Base-by-base conservation (phyloP, 805 yeast species). In the Yamadazyma sp. region DNA sequence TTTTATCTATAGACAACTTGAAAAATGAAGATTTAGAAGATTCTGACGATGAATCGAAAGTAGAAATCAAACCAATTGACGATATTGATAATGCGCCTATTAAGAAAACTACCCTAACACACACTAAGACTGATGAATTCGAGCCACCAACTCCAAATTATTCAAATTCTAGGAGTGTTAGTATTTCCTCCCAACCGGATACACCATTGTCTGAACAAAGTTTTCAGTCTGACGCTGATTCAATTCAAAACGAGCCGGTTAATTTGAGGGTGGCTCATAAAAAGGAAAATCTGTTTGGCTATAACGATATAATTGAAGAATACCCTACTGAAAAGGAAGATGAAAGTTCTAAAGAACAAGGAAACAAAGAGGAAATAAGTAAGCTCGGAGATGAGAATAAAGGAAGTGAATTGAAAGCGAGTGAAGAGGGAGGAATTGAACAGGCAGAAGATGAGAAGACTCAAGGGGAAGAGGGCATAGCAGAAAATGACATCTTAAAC, bases 191-290 rank as follows among this genome's bases (percentile, higher is more conserved):
- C 5, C 29, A 23, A 19, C 44, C 47, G 11, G 65, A 58, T 13
- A 59, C 69, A 7, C 66, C 69, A 9, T 39, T 36, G 21, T 60
- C 69, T 1, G 69, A 65, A 13, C 39, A 45, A 32, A 65, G 70
- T 35, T 65, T 52, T 37, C 52, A 47, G 24, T 64, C 70, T 1
- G 71, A 65, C 31, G 58, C 58, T 5, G 69, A 64, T 40, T 62
- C 69, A 11, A 63, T 65, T 16, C 72, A 65, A 36, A 30, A 52
- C 19, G 72, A 66, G 39, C 69, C 69, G 2, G 48, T 39, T 2
- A 42, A 41, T 16, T 47, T 65, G 38, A 47, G 57, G 26, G 43
- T 65, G 9, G 43, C 28, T 10, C 23, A 23, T 4, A 16, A 28
- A 7, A 12, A 13, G 6, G 25, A 20, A 5, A 8, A 27, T 26